Conservation (phyloP, 78 protist genomes). For the Chrysochromulina tobinii region DNA sequence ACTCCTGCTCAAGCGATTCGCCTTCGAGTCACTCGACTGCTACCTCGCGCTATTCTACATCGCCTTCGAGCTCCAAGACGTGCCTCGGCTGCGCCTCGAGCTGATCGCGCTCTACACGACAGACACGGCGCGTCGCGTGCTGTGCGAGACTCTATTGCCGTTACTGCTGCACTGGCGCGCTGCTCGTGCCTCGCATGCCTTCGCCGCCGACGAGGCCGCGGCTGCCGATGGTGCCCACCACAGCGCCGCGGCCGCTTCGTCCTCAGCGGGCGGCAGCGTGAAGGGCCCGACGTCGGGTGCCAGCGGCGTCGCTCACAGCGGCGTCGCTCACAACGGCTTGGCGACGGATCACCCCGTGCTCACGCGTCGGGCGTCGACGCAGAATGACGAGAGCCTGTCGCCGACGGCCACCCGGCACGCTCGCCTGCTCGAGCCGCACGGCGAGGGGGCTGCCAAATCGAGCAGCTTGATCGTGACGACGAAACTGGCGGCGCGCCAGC, state of each 20-base stretch:
- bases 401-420: no score
- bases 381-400: no score
- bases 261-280: no score
- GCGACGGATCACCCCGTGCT: no score
- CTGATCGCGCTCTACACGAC: background rate
- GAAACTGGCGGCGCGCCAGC: no score
- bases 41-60: conserved; percentile 61
- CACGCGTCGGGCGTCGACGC: no score
- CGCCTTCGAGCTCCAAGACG: conserved; percentile 55
- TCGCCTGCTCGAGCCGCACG: no score
- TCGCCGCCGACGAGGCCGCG: background rate
- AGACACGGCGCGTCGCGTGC: conserved; percentile 26
- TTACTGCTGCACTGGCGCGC: background rate
- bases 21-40: conserved; percentile 60
- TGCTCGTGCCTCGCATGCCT: background rate
- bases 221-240: background rate
- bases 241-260: background rate
- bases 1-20: conserved; percentile 56
- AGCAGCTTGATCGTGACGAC: no score
- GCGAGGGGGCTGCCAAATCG: no score
- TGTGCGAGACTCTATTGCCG: conserved; percentile 1
- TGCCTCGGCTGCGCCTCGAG: conserved; percentile 34
- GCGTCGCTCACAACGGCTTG: no score
- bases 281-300: no score
- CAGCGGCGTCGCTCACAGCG: no score